Evolutionary conservation across 371 early-diverging fungal species (phyloP).

Genomic region (Saksenaea oblongispora): DNA sequence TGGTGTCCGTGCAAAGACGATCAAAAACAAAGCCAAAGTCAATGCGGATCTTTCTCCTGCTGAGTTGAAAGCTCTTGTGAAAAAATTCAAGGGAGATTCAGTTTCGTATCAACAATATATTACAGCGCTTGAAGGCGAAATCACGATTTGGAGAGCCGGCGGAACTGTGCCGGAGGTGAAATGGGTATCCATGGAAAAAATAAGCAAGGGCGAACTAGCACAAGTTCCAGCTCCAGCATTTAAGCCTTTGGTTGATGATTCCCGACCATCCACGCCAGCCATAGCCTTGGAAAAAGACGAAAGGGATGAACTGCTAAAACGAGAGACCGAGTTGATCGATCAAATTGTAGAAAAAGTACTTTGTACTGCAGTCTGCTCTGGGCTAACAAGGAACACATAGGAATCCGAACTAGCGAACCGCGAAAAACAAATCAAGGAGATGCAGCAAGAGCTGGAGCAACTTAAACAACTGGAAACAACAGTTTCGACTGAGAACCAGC

Average conservation of each 20-base stretch:
- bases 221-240: conserved; percentile 41
- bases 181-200: conserved; percentile 74
- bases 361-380: background rate
- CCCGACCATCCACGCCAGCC: conserved; percentile 75
- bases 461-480: conserved; percentile 63
- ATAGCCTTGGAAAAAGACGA: conserved; percentile 80
- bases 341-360: conserved; percentile 76
- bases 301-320: conserved; percentile 85
- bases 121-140: conserved; percentile 80
- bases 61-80: conserved; percentile 89
- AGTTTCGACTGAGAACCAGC: conserved; percentile 68
- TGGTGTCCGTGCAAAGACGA: conserved; percentile 78
- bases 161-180: conserved; percentile 69
- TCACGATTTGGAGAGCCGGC: conserved; percentile 85
- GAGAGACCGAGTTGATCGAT: conserved; percentile 92
- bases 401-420: conserved; percentile 64
- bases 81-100: conserved; percentile 79
- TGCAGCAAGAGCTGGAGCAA: conserved; percentile 64
- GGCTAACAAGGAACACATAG: background rate
- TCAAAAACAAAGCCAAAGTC: conserved; percentile 93
- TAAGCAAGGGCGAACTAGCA: conserved; percentile 43
- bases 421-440: conserved; percentile 50
- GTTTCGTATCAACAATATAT: conserved; percentile 79
- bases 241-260: conserved; percentile 30
- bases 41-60: conserved; percentile 91